phyloP scores from a whole-genome alignment of 352 stramenopile genomes.

The Globisporangium cystogenes region DNA sequence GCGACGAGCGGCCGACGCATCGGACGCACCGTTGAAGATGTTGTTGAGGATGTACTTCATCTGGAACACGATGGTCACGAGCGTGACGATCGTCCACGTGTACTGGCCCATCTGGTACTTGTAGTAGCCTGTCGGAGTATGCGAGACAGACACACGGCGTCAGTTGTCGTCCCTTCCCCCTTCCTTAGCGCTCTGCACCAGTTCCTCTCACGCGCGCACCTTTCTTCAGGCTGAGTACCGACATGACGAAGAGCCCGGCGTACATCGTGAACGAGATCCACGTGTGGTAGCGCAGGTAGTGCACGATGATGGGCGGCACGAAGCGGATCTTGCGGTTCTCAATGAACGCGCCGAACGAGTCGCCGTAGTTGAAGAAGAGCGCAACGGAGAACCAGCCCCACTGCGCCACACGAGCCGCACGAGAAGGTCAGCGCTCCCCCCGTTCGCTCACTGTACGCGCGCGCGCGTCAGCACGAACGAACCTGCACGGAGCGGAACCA shows the following conservation, averaged over 20 bases:
- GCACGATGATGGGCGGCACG: slow-evolving; percentile 63
- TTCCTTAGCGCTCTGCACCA: too few species aligned
- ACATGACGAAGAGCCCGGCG: slow-evolving; percentile 94
- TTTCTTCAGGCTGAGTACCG: slow-evolving; percentile 92
- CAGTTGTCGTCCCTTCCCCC: too few species aligned
- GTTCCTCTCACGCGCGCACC: slow-evolving; percentile 31
- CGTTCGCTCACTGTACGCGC: neutral
- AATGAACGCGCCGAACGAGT: slow-evolving; percentile 83
- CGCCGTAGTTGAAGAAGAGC: slow-evolving; percentile 96
- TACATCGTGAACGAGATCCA: slow-evolving; percentile 95
- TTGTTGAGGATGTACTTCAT: slow-evolving; percentile 97
- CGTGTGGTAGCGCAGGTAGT: slow-evolving; percentile 89
- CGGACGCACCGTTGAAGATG: slow-evolving; percentile 87
- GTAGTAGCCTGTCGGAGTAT: slow-evolving; percentile 11
- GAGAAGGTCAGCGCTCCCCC: neutral
- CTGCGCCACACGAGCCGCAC: slow-evolving; percentile 21
- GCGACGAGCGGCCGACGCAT: too few species aligned
- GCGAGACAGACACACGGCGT: too few species aligned
- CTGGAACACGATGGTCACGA: slow-evolving; percentile 95
- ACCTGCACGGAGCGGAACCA: slow-evolving; percentile 95
- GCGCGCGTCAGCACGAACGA: neutral
- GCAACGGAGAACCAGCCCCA: slow-evolving; percentile 97
- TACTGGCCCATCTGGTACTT: slow-evolving; percentile 72
- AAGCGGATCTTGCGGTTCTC: slow-evolving; percentile 82
- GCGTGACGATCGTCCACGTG: slow-evolving; percentile 95